Conservation (phyloP, 2,329 filamentous ascomycete species). For the Xylogone sp. region DNA sequence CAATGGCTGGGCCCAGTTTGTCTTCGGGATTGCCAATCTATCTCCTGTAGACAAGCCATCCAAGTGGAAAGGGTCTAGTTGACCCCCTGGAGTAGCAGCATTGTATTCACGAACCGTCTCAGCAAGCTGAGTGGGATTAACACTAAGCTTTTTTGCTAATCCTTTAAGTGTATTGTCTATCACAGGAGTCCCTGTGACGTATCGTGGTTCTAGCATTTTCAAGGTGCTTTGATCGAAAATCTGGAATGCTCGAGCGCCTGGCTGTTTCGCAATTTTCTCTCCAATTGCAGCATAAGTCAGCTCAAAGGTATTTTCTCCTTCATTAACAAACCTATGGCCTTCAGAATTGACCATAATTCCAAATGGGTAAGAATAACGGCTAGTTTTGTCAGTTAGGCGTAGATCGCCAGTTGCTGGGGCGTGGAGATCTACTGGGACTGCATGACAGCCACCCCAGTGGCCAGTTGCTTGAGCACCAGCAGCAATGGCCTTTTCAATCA, state of each 20-base stretch:
- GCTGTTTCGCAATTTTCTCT: conserved; percentile 54
- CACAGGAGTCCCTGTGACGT: conserved; percentile 50
- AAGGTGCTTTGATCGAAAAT: conserved; percentile 54
- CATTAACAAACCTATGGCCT: conserved; percentile 60
- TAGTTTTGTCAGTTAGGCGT: conserved; percentile 57
- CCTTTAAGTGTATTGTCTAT: conserved; percentile 46
- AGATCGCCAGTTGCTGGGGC: conserved; percentile 49
- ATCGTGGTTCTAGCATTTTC: conserved; percentile 56
- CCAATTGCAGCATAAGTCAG: conserved; percentile 66
- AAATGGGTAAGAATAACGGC: conserved; percentile 63
- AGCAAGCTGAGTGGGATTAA: conserved; percentile 40
- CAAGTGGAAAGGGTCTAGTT: conserved; percentile 49
- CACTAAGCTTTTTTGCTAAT: conserved; percentile 50
- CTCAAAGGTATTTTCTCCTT: conserved; percentile 60
- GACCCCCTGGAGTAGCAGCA: conserved; percentile 46
- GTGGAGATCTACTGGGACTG: conserved; percentile 60
- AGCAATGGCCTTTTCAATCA: conserved; percentile 46
- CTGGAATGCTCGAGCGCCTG: conserved; percentile 55
- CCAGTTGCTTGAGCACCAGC: conserved; percentile 47
- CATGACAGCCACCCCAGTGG: conserved; percentile 61
- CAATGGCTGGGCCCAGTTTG: conserved; percentile 61
- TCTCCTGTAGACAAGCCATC: conserved; percentile 57
- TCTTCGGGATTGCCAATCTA: conserved; percentile 47
- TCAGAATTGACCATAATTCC: conserved; percentile 60
- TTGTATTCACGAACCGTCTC: conserved; percentile 53